Evolutionary conservation across 2,329 filamentous ascomycete species (phyloP), one percentile per base, ranked within the genome.

Genomic region (Aspergillus pseudonomiae): DNA sequence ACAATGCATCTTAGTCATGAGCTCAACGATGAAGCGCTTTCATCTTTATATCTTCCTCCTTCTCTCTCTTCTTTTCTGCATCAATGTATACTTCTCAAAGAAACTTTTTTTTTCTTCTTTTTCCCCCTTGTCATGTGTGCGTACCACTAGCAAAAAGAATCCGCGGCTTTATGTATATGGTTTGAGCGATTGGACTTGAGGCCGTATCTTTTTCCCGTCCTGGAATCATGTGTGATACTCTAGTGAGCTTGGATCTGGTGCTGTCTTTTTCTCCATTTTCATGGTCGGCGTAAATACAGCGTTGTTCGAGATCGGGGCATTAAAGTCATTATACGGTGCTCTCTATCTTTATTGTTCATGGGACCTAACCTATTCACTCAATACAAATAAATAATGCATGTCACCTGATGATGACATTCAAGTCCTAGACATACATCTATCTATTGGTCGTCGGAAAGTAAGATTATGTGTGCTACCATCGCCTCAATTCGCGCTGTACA

Each of bases 81-180:
- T 59, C 56, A 56, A 57, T 67, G 65, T 66, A 67, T 45, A 67
- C 62, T 61, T 64, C 41, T 57, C n/a, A 7, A 46, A 32, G 10
- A 54, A n/a, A 4, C 39, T 41, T 41, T n/a, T n/a, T 41, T 41
- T 41, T 10, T n/a, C 6, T 6, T 6, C 3, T 46, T 63, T 30
- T 43, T 24, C 32, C 26, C 7, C 45, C 24, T 28, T 45, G 16
- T 54, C 24, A 46, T 62, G 14, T 64, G 30, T 50, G 28, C 28
- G 39, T 62, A 59, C 52, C 52, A 57, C 39, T 43, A 57, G 57
- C 28, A 56, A 53, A 53, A 28, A 32, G 26, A 45, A 7, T 48
- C 14, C 30, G 16, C n/a, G 12, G 24, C 50, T 57, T 64, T 63
- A 61, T 69, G 65, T 69, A 69, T 61, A 69, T 67, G 67, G 62